Base-by-base conservation (phyloP, 257 asterid genomes). In the Thymus quinquecostatus region DNA sequence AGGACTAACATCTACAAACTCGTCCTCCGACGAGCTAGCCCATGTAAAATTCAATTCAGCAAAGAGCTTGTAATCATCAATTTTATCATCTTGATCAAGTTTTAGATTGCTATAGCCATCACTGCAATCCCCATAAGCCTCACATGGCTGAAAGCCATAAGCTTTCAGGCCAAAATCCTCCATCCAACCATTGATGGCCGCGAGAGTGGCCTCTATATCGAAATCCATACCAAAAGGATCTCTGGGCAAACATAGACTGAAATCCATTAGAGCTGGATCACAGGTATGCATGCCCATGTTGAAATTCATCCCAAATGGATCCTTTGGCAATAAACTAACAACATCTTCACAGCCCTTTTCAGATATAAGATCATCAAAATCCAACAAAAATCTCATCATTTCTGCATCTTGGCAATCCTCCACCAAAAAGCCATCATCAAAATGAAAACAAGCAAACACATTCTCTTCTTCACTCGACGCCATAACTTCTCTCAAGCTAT, bases 191-290 rank as follows among this genome's bases (percentile, higher is more conserved):
- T 76, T 70, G 65, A 91, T 55, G 47, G 82, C 78, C 0, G 83
- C 78, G 32, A 86, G 58, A 9, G 79, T 78, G 68, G 86, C 75
- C 62, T 70, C 82, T 27, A 75, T 64, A 49, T 60, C 27, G 60
- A 68, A 45, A 40, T 69, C 81, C 85, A 75, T 83, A 64, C 68
- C 90, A 54, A 91, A 91, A n/a, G 94, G 94, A 82, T 91, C 94
- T 38, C 1, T 62, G 1, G 96, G 97, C 80, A 91, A 83, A 80
- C 63, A 47, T 4, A 49, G 21, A 54, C 76, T 60, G 60, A 82
- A 54, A 68, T 72, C 80, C 80, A 80, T 59, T 7, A 43, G 78
- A 76, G 79, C 77, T 3, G 91, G 91, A 81, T 87, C 93, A 13
- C 13, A 67, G 0, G 89, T 83, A 64, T 21, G 21, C 21, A 84